phyloP scores from a whole-genome alignment of 306 rosid genomes.

The Cucurbita ficifolia region DNA sequence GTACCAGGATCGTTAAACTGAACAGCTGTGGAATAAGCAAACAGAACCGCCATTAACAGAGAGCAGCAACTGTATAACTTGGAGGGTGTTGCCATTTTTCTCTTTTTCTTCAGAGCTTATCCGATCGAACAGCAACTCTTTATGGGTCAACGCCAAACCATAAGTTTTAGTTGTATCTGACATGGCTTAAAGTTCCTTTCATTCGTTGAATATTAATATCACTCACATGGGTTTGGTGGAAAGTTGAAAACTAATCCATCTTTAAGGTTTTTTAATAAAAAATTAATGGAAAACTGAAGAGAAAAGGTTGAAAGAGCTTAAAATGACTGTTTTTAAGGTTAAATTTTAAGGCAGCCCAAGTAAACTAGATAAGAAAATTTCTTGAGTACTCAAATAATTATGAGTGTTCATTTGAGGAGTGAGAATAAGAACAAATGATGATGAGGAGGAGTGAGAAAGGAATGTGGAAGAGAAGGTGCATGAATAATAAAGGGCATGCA shows the following conservation, averaged over 20 bases:
- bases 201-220: neutral
- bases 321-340: too few species aligned
- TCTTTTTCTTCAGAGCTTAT: constrained; percentile 3
- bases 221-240: constrained; percentile 2
- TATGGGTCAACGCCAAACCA: neutral
- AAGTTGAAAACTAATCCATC: neutral
- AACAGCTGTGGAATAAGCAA: constrained; percentile 54
- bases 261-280: neutral
- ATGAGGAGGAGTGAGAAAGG: neutral
- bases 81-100: constrained; percentile 24
- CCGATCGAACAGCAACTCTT: neutral
- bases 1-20: constrained; percentile 53
- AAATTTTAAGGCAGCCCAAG: neutral
- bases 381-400: neutral
- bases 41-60: constrained; percentile 40
- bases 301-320: neutral
- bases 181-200: neutral
- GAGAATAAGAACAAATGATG: neutral
- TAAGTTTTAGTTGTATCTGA: neutral
- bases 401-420: neutral
- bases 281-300: neutral
- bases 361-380: neutral
- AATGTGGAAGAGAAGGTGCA: neutral
- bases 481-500: neutral
- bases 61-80: constrained; percentile 25